These are phyloP conservation scores for Sphagnum magellanicum DNA, from an alignment of 228 moss, liverwort and hornwort species.

Conservation along the genomic window DNA sequence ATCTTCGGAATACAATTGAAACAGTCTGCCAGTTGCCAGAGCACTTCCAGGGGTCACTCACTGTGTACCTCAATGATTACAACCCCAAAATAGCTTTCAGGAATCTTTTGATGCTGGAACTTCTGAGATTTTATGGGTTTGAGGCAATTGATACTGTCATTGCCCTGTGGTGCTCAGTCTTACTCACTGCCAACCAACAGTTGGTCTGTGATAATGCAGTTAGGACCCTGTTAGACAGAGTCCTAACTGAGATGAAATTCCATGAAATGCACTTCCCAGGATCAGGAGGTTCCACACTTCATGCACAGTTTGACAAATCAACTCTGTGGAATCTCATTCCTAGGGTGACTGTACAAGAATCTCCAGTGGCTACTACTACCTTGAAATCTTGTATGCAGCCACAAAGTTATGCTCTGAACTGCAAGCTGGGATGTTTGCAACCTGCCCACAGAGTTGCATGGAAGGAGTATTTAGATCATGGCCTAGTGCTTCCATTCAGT, in stretches of 20 bases:
- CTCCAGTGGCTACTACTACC: neutral
- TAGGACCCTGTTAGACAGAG: neutral
- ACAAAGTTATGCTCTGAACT: neutral
- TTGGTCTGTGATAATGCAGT: no score
- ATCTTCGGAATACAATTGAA: conserved; percentile 2
- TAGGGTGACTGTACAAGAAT: neutral
- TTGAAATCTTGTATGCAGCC: neutral
- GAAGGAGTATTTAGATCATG: neutral
- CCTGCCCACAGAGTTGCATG: conserved; percentile 3
- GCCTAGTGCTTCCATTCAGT: conserved; percentile 1
- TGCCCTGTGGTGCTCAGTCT: conserved; percentile 1
- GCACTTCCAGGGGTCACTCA: neutral
- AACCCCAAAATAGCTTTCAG: neutral
- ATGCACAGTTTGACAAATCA: neutral
- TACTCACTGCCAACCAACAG: neutral
- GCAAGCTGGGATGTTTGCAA: conserved; percentile 1
- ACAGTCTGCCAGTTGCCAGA: conserved; percentile 2
- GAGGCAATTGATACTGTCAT: neutral
- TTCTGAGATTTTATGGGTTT: neutral
- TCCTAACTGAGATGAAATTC: neutral
- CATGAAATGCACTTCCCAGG: neutral
- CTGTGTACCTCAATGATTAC: neutral
- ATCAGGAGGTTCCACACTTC: neutral
- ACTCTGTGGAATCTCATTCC: neutral
- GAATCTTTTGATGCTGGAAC: conserved; percentile 1